Evolutionary conservation across 345 rosid species (phyloP), one percentile per base, ranked within the genome.

Genomic region (Balakata baccata): DNA sequence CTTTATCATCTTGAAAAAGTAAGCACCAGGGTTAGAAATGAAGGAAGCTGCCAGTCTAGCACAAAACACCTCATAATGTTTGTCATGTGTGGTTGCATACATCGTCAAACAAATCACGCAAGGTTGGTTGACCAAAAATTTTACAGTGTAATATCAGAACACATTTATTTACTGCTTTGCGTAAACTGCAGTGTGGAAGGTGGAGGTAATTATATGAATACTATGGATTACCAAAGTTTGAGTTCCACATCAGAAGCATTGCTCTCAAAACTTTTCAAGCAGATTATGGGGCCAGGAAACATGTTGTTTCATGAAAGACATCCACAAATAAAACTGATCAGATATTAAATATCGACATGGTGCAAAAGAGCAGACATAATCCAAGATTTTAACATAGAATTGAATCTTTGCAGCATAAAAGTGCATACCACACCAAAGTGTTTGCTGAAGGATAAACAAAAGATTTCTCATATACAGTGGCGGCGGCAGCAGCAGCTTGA

Each of bases 401-500:
- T 39, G 59, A n/a, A 46, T 45, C 41, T 52, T 54, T 39, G 46
- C 38, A 53, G 72, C 22, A 49, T 51, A 66, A 20, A 70, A 81
- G 54, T 10, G 76, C 89, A 65, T 84, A 90, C 97, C 97, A 87
- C n/a, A 63, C 88, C 70, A 78, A 62, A 22, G 87, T 77, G 81
- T 78, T 90, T 75, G 91, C 83, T 54, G 91, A 86, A 75, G 98
- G 97, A 85, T 94, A 92, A 67, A 89, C 91, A 74, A 83, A 75
- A 39, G 97, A 92, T 79, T 83, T 94, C 73, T 87, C 97, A 76
- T 92, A 92, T 77, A 89, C 63, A 41, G 98, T 77, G 14, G 97
- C 97, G 11, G 98, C 97, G 13, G 91, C 82, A 0, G 88, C 89
- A 52, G 97, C 96, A 75, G 97, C 98, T 86, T 77, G 97, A 46